Conservation (phyloP, 129 eudicot genomes). For the Centrapalus pauciflorus region DNA sequence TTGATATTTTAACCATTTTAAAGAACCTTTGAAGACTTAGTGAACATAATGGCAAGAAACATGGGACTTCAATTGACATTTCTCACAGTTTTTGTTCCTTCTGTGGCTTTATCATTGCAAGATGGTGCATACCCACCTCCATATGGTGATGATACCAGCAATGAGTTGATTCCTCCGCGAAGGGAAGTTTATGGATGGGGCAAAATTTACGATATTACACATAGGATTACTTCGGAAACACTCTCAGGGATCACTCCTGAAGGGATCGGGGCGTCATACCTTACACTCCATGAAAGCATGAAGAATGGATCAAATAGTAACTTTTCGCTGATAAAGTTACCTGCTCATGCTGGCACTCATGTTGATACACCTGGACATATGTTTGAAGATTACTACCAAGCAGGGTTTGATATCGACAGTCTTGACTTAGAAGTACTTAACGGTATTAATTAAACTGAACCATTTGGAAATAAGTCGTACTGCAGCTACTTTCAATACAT, state of each 20-base stretch:
- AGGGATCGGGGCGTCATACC: slow-evolving; percentile 45
- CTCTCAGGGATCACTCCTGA: slow-evolving; percentile 37
- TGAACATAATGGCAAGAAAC: slow-evolving; percentile 6
- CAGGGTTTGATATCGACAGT: slow-evolving; percentile 72
- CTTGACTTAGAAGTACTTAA: slow-evolving; percentile 72
- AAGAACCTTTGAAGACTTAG: slow-evolving; percentile 11
- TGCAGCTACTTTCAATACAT: background rate
- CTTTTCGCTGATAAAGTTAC: slow-evolving; percentile 59
- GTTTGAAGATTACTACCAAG: slow-evolving; percentile 61
- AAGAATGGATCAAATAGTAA: slow-evolving; percentile 69
- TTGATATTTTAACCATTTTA: background rate
- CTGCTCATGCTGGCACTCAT: slow-evolving; percentile 81
- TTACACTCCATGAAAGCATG: slow-evolving; percentile 49
- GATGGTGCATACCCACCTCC: slow-evolving; percentile 23
- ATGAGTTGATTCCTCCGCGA: slow-evolving; percentile 31
- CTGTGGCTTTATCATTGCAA: slow-evolving; percentile 14
- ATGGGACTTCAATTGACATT: slow-evolving; percentile 17
- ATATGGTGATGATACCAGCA: slow-evolving; percentile 10
- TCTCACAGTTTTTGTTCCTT: slow-evolving; percentile 3
- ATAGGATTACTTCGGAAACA: slow-evolving; percentile 40
- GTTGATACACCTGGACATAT: slow-evolving; percentile 94
- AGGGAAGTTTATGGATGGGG: slow-evolving; percentile 53
- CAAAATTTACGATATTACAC: slow-evolving; percentile 63
- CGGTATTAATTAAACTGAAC: slow-evolving; percentile 29
- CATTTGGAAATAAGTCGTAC: background rate